These are phyloP conservation scores for Phellinidium pouzarii DNA, from an alignment of 1,284 basidiomycete species.

Conservation along the genomic window DNA sequence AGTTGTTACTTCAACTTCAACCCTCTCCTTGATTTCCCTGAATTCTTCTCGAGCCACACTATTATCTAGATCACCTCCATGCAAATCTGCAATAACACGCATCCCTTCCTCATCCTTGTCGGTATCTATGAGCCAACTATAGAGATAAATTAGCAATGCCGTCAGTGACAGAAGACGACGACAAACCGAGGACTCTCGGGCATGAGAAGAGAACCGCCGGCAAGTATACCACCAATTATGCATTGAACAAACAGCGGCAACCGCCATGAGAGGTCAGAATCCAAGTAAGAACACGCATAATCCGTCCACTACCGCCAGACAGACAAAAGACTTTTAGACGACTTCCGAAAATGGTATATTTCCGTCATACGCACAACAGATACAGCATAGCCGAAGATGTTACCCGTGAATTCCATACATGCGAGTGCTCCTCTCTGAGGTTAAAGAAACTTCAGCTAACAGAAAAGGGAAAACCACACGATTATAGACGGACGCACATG, in stretches of 20 bases:
- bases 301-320: slow-evolving; percentile 74
- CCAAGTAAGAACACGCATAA: slow-evolving; percentile 87
- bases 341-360: slow-evolving; percentile 14
- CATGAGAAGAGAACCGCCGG: slow-evolving; percentile 77
- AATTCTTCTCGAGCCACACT: slow-evolving; percentile 78
- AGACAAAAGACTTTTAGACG: too few relatives aligned
- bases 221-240: slow-evolving; percentile 80
- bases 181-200: slow-evolving; percentile 86
- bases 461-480: slow-evolving; percentile 7
- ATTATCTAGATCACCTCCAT: slow-evolving; percentile 79
- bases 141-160: not conserved
- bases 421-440: slow-evolving; percentile 80
- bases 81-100: slow-evolving; percentile 84
- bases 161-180: not conserved
- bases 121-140: slow-evolving; percentile 87
- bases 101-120: slow-evolving; percentile 84
- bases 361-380: slow-evolving; percentile 68
- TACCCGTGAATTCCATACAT: slow-evolving; percentile 95
- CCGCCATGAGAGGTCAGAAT: slow-evolving; percentile 79
- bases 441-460: slow-evolving; percentile 16
- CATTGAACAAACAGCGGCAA: slow-evolving; percentile 84
- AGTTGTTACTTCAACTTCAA: slow-evolving; percentile 65
- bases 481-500: slow-evolving; percentile 53
- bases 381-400: slow-evolving; percentile 90
- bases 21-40: slow-evolving; percentile 88